Evolutionary conservation across 257 asterid genomes (phyloP).

Genomic region (Przewalskia tangutica): DNA sequence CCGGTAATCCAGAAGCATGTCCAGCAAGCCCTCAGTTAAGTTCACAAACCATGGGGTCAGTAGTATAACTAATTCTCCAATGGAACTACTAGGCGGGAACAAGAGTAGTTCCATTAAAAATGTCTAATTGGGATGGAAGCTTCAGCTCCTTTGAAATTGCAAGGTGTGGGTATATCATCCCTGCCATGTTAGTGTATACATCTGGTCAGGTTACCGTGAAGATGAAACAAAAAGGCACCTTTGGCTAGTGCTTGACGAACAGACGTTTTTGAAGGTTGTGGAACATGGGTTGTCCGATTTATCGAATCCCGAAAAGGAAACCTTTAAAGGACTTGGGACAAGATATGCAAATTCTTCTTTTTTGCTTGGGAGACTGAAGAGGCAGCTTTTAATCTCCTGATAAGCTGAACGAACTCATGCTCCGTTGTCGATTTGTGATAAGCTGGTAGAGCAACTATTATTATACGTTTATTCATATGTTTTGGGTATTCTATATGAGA

Average conservation of each 20-base stretch:
- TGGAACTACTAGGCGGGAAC: slow-evolving; percentile 87
- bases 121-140: slow-evolving; percentile 10
- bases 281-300: not conserved
- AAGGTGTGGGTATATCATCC: not conserved
- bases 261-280: not conserved
- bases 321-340: not conserved
- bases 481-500: not conserved
- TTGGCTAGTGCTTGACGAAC: not conserved
- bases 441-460: not conserved
- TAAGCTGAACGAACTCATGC: not conserved
- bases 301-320: not conserved
- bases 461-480: slow-evolving; percentile 1
- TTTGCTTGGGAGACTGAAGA: not conserved
- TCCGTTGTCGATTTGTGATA: not conserved
- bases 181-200: not conserved
- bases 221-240: not conserved
- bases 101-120: slow-evolving; percentile 58
- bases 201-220: not conserved
- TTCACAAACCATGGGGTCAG: slow-evolving; percentile 87
- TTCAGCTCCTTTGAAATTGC: not conserved
- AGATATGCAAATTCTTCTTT: not conserved
- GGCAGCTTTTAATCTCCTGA: not conserved
- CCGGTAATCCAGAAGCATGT: slow-evolving; percentile 68
- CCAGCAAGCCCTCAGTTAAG: slow-evolving; percentile 97
- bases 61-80: slow-evolving; percentile 75